Percentiles rank a stretch among this genome's conserved stretches.
phyloP scores from a whole-genome alignment of 495 filamentous ascomycete species.

The Penicillium cataractarum region DNA sequence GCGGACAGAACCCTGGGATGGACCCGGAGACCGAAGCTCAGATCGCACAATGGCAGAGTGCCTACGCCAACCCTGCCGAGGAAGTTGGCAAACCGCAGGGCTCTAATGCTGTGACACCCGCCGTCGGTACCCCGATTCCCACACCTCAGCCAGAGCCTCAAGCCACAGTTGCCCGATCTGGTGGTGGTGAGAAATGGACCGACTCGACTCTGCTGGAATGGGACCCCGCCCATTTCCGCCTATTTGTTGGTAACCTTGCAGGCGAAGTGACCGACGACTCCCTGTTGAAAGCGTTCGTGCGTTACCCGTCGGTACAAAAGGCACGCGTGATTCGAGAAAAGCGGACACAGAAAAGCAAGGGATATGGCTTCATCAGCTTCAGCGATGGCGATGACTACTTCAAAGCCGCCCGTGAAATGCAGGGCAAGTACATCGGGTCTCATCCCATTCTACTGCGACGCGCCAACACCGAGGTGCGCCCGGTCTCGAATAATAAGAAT shows the following conservation, averaged over 20 bases:
- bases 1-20: conserved; percentile 45
- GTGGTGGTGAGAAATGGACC: conserved; percentile 88
- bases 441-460: conserved; percentile 86
- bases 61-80: conserved; percentile 63
- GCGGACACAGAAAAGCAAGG: conserved; percentile 90
- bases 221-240: conserved; percentile 92
- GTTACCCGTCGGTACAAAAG: conserved; percentile 86
- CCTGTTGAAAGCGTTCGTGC: conserved; percentile 86
- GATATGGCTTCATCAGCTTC: conserved; percentile 96
- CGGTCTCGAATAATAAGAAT: conserved; percentile 53
- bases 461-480: conserved; percentile 87
- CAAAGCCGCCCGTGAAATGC: conserved; percentile 93
- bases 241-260: conserved; percentile 97
- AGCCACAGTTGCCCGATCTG: conserved; percentile 80
- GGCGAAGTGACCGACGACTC: conserved; percentile 98
- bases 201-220: conserved; percentile 88
- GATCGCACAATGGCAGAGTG: conserved; percentile 95
- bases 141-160: conserved; percentile 47
- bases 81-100: conserved; percentile 26
- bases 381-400: conserved; percentile 95
- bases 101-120: conserved; percentile 36
- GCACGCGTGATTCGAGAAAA: conserved; percentile 96
- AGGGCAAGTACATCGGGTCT: conserved; percentile 98
- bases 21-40: conserved; percentile 91
- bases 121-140: conserved; percentile 41